A percentile compares a stretch with the other conserved stretches of the same genome.
Conservation (phyloP, 805 yeast species). For the Nakazawaea laoshanensis region DNA sequence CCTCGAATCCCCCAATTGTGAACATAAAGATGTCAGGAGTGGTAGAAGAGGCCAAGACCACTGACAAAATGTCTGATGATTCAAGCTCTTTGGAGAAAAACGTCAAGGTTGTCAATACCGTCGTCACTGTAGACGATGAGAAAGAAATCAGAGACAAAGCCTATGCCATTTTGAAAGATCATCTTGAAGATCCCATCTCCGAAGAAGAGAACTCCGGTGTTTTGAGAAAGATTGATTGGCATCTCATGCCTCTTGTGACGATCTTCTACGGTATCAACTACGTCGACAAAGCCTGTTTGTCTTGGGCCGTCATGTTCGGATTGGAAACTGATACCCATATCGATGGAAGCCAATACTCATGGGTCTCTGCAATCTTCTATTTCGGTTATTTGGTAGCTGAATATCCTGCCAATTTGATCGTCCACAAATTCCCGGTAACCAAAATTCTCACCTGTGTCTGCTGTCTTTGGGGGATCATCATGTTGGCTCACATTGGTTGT, state of each 20-base stretch:
- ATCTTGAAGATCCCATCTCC: conserved; percentile 14
- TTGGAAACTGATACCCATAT: conserved; percentile 29
- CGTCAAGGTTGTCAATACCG: neutral
- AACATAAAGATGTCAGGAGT: no score
- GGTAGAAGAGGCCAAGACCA: no score
- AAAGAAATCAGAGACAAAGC: conserved; percentile 14
- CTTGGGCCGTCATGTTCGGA: conserved; percentile 40
- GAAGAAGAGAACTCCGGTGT: conserved; percentile 22
- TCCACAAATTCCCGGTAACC: conserved; percentile 27
- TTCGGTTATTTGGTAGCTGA: conserved; percentile 57
- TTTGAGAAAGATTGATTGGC: conserved; percentile 25
- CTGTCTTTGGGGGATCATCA: conserved; percentile 26
- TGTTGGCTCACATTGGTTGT: conserved; percentile 25
- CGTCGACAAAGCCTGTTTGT: conserved; percentile 32
- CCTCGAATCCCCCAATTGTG: no score
- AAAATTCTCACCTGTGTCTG: conserved; percentile 17
- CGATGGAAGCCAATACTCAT: conserved; percentile 36
- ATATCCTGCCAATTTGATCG: conserved; percentile 32
- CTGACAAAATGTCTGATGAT: no score
- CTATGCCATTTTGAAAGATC: conserved; percentile 14
- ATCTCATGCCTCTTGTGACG: conserved; percentile 24
- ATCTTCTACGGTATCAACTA: conserved; percentile 20
- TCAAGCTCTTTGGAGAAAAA: conserved; percentile 2
- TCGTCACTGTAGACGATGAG: conserved; percentile 8
- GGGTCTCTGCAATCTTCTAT: conserved; percentile 56